A percentile compares a stretch with the other conserved stretches of the same genome.
Conservation (phyloP, 768 basidiomycete species). For the Paxillus rubicundulus region DNA sequence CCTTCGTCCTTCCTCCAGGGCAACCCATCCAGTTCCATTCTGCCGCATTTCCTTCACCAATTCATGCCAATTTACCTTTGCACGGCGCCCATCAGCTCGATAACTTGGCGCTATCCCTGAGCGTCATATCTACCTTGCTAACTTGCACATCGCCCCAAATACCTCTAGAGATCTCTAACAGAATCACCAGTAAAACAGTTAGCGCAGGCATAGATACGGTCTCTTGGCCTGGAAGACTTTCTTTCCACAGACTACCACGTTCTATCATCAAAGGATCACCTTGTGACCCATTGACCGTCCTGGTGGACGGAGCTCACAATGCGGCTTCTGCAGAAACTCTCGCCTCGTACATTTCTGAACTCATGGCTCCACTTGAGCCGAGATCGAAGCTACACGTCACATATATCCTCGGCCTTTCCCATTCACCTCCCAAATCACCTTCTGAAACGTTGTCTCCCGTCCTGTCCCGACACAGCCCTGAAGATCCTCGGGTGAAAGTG, state of each 20-base stretch:
- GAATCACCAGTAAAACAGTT: conserved; percentile 51
- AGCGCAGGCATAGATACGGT: conserved; percentile 55
- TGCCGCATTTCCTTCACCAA: conserved; percentile 40
- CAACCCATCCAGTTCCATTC: conserved; percentile 44
- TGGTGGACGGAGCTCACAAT: conserved; percentile 96
- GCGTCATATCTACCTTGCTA: conserved; percentile 58
- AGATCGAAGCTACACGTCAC: conserved; percentile 45
- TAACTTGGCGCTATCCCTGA: conserved; percentile 72
- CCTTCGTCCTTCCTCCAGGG: conserved; percentile 35
- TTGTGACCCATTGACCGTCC: conserved; percentile 38
- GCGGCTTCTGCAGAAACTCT: conserved; percentile 70
- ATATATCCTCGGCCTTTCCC: conserved; percentile 79
- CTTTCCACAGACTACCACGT: conserved; percentile 49
- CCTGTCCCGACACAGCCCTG: conserved; percentile 40
- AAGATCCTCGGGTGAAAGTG: conserved; percentile 30
- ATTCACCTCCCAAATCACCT: conserved; percentile 84
- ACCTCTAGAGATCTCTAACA: conserved; percentile 7
- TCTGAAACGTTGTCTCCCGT: conserved; percentile 68
- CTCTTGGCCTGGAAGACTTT: conserved; percentile 82
- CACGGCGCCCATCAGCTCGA: conserved; percentile 82
- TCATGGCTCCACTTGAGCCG: conserved; percentile 25
- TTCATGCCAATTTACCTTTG: conserved; percentile 59
- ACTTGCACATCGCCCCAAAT: conserved; percentile 35
- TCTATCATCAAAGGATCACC: conserved; percentile 12
- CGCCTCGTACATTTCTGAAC: conserved; percentile 51